phyloP scores from a whole-genome alignment of 345 rosid genomes.

The Punica granatum region DNA sequence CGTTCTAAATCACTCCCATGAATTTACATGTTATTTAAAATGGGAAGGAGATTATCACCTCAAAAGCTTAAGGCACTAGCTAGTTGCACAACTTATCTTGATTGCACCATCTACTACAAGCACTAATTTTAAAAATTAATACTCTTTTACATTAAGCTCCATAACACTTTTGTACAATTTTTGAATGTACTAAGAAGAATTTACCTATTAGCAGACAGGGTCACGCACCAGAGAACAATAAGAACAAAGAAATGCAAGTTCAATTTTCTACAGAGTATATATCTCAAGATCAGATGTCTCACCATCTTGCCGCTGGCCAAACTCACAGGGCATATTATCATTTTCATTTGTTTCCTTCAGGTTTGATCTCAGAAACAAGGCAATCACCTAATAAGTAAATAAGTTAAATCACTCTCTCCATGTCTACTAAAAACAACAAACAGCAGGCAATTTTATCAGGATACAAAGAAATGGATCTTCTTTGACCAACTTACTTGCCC shows the following conservation, averaged over 20 bases:
- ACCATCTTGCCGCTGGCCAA: conserved; percentile 30
- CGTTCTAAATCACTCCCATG: neutral
- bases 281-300: neutral
- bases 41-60: neutral
- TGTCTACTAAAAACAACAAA: neutral
- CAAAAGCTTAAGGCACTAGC: neutral
- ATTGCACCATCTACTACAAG: neutral
- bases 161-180: neutral
- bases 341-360: conserved; percentile 30
- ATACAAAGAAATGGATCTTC: neutral
- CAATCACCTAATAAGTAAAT: conserved; percentile 51
- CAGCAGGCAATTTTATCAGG: neutral
- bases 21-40: neutral
- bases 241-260: neutral
- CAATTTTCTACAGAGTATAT: neutral
- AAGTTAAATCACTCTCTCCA: neutral
- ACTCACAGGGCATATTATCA: conserved; percentile 14
- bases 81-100: neutral
- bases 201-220: neutral
- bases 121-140: neutral
- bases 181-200: neutral
- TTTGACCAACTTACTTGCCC: conserved; percentile 62
- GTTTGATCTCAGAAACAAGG: conserved; percentile 68
- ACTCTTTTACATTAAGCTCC: neutral
- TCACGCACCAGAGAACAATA: neutral